phyloP scores from a whole-genome alignment of 164 flowering plant genomes.

The Euptelea pleiosperma region DNA sequence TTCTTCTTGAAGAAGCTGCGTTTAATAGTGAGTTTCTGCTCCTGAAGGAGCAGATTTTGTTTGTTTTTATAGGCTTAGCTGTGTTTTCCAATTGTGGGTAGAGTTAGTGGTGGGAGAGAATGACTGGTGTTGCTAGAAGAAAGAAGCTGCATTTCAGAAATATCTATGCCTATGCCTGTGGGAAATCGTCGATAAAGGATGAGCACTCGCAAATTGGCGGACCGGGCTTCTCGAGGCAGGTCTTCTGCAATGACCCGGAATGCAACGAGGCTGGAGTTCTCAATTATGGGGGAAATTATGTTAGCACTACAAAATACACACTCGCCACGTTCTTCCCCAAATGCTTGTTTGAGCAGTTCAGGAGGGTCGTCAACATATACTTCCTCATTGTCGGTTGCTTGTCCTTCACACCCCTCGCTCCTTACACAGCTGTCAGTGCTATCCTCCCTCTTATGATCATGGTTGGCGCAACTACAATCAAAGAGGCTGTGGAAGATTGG shows the following conservation, averaged over 20 bases:
- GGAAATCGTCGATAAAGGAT: constrained; percentile 41
- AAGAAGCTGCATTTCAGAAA: constrained; percentile 50
- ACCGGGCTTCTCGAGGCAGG: constrained; percentile 75
- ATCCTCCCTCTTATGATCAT: constrained; percentile 64
- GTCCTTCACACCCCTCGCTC: constrained; percentile 68
- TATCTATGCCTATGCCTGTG: constrained; percentile 47
- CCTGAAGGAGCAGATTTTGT: not conserved
- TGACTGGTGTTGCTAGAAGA: constrained; percentile 38
- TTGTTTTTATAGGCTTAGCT: constrained; percentile 12
- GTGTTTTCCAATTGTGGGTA: not conserved
- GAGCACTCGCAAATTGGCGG: constrained; percentile 65
- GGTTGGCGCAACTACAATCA: constrained; percentile 66
- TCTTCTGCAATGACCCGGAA: constrained; percentile 60
- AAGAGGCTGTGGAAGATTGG: constrained; percentile 78
- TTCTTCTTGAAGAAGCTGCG: constrained; percentile 9
- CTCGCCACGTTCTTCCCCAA: constrained; percentile 66
- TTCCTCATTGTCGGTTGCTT: constrained; percentile 58
- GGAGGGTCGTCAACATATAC: constrained; percentile 72
- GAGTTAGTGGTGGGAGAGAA: constrained; percentile 15
- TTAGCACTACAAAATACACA: constrained; percentile 72
- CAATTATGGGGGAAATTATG: constrained; percentile 55
- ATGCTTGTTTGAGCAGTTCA: constrained; percentile 79
- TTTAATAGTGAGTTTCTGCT: not conserved
- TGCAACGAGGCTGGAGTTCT: constrained; percentile 35
- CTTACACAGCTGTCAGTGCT: constrained; percentile 59